Conservation (phyloP, 768 basidiomycete genomes). For the Termitomyces sp. region DNA sequence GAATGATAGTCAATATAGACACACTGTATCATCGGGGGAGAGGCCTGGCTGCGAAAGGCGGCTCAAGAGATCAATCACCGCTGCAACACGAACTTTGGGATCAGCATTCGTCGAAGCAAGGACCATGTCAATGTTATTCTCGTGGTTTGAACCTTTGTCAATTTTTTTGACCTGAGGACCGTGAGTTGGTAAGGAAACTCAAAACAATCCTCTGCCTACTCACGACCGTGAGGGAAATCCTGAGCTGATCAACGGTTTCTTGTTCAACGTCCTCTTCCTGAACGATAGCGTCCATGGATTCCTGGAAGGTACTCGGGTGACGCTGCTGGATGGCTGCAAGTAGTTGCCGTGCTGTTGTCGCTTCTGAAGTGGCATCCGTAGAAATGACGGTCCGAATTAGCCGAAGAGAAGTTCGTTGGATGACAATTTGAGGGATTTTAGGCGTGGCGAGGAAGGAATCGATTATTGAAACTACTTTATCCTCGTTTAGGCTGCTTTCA, state of each 20-base stretch:
- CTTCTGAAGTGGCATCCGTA: conserved; percentile 17
- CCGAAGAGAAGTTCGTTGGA: conserved; percentile 25
- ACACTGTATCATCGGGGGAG: conserved; percentile 40
- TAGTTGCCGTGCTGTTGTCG: conserved; percentile 32
- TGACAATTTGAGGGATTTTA: conserved; percentile 27
- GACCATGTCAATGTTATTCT: conserved; percentile 34
- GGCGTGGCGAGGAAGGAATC: conserved; percentile 35
- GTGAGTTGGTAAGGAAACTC: not conserved
- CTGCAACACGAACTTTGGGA: conserved; percentile 50
- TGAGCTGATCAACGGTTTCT: conserved; percentile 47
- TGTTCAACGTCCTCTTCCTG: conserved; percentile 31
- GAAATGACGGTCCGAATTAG: conserved; percentile 26
- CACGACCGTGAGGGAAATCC: conserved; percentile 59
- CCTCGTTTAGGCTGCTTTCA: conserved; percentile 29
- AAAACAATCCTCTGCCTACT: conserved; percentile 9
- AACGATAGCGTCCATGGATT: conserved; percentile 33
- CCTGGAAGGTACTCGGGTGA: conserved; percentile 47
- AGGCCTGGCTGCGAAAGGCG: conserved; percentile 29
- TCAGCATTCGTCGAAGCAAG: conserved; percentile 64
- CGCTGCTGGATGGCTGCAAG: conserved; percentile 65
- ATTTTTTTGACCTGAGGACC: conserved; percentile 5
- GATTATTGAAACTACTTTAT: conserved; percentile 25
- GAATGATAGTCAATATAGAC: conserved; percentile 5
- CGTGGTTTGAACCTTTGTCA: not conserved
- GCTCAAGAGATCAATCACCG: conserved; percentile 53